Percentiles rank a stretch among this genome's conserved stretches.
Conservation (phyloP, 345 rosid genomes). For the Eucalyptus sideroxylon region DNA sequence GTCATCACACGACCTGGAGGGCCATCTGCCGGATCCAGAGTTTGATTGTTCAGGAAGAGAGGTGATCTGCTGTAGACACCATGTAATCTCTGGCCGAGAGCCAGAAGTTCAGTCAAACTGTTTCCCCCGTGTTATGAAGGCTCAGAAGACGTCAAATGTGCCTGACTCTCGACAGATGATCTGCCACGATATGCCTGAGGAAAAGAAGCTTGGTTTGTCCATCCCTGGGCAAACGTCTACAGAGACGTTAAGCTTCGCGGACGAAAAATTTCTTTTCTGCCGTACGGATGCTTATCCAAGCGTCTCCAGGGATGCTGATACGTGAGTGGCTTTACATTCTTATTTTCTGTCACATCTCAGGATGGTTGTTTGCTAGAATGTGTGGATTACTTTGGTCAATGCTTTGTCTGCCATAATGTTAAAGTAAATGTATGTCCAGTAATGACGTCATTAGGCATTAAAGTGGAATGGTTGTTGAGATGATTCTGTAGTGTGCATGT, state of each 20-base stretch:
- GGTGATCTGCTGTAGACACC: background rate
- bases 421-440: background rate
- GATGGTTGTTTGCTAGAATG: background rate
- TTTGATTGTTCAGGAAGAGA: conserved; percentile 12
- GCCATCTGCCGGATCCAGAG: background rate
- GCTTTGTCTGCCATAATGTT: background rate
- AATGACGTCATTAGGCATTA: background rate
- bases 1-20: conserved; percentile 16
- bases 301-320: conserved; percentile 6
- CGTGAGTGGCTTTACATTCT: conserved; percentile 11
- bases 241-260: background rate
- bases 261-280: conserved; percentile 4
- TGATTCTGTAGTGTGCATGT: background rate
- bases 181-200: background rate
- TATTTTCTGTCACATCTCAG: background rate
- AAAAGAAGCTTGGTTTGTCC: conserved; percentile 18
- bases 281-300: background rate
- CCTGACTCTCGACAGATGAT: conserved; percentile 1
- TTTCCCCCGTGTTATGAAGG: conserved; percentile 20
- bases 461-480: background rate
- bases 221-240: conserved; percentile 6
- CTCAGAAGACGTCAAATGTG: conserved; percentile 6
- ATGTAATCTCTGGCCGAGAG: conserved; percentile 3
- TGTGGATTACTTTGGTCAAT: background rate
- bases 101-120: conserved; percentile 22